phyloP scores from a whole-genome alignment of 176 grass and related monocot genomes.

The Aegilops speltoides region DNA sequence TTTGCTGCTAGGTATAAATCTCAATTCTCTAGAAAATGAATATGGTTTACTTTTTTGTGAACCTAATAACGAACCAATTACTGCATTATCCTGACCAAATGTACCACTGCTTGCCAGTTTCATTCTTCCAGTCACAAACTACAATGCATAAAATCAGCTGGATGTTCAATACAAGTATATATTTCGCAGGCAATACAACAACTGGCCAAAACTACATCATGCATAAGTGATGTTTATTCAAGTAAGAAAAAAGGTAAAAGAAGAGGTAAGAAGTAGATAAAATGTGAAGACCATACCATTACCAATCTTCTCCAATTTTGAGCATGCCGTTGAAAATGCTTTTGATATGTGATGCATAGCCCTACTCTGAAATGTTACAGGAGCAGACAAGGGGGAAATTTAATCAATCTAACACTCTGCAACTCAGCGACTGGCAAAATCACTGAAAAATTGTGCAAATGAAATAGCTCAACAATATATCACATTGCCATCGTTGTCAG shows the following conservation, averaged over 20 bases:
- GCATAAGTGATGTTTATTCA: background rate
- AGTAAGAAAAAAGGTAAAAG: background rate
- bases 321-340: constrained; percentile 71
- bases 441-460: background rate
- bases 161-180: background rate
- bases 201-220: background rate
- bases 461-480: background rate
- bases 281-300: constrained; percentile 49
- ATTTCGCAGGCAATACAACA: background rate
- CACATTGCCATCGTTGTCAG: background rate
- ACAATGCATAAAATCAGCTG: background rate
- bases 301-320: constrained; percentile 87
- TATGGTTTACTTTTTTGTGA: background rate
- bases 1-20: background rate
- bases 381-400: background rate
- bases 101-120: background rate
- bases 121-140: background rate
- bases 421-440: background rate
- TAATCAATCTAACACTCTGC: background rate
- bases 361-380: constrained; percentile 60
- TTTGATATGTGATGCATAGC: constrained; percentile 92
- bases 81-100: background rate
- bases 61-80: background rate
- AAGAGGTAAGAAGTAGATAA: background rate
- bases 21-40: background rate